Base-by-base conservation (phyloP, 192 early-diverging fungal genomes). In the Mycoemilia scoparia region DNA sequence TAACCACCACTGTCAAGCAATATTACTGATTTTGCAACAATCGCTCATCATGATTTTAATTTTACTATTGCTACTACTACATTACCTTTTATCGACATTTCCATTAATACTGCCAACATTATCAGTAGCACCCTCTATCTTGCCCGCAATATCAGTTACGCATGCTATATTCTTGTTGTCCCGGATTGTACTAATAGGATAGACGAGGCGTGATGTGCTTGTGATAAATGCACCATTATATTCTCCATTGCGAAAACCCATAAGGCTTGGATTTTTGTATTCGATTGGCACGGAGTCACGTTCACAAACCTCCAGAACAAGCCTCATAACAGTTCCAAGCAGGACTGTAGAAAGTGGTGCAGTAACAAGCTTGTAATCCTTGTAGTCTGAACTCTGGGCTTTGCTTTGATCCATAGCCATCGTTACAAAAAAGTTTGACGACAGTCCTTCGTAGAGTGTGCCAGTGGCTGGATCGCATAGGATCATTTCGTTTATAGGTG, bases 141-240 rank as follows among this genome's bases (percentile, higher is more conserved):
- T n/a, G n/a, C n/a, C n/a, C n/a, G n/a, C n/a, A n/a, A n/a, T n/a
- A n/a, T n/a, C n/a, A n/a, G n/a, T n/a, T n/a, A n/a, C n/a, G n/a
- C n/a, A n/a, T n/a, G n/a, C n/a, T n/a, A n/a, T n/a, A n/a, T n/a
- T n/a, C n/a, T n/a, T n/a, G n/a, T n/a, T n/a, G n/a, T n/a, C n/a
- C n/a, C n/a, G n/a, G n/a, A n/a, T n/a, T n/a, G n/a, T n/a, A n/a
- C n/a, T 36, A 9, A 63, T 37, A 2, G 60, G 60, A 29, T 52
- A 20, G 6, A 63, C 54, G 29, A 46, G 38, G 13, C 60, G 37
- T 17, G 60, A 63, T 22, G 60, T 63, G 10, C 51, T 54, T 14
- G 60, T 38, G 9, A 63, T 43, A 49, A 63, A 63, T 10, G 60
- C 60, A 17, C 54, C 60, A 4, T 15, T 29, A 52, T 54, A 63